phyloP scores from a whole-genome alignment of 106 monocot species.

The Phalaenopsis aphrodite region DNA sequence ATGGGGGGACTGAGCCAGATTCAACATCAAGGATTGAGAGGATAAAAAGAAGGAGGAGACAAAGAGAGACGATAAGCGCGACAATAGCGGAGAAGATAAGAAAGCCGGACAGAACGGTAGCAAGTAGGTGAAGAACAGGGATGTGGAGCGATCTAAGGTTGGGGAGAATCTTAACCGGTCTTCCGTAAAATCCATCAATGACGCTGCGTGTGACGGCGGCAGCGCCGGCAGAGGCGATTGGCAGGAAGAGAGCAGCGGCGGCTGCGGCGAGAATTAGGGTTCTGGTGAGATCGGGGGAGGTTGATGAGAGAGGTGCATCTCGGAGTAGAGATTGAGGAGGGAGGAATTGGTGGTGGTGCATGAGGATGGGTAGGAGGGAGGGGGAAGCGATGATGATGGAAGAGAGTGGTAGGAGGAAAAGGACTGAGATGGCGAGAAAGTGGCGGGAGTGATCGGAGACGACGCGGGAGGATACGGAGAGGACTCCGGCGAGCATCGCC shows the following conservation, averaged over 20 bases:
- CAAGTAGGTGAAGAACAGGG: slow-evolving; percentile 9
- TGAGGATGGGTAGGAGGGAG: slow-evolving; percentile 6
- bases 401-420: slow-evolving; percentile 12
- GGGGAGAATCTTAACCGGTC: slow-evolving; percentile 9
- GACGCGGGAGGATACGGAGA: slow-evolving; percentile 9
- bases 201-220: slow-evolving; percentile 9
- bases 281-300: background rate
- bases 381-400: slow-evolving; percentile 6
- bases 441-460: slow-evolving; percentile 16
- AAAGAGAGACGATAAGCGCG: slow-evolving; percentile 3
- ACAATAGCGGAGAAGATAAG: slow-evolving; percentile 5
- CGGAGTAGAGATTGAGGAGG: slow-evolving; percentile 6
- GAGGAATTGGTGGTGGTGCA: background rate
- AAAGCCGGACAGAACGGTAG: slow-evolving; percentile 4
- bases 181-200: slow-evolving; percentile 8
- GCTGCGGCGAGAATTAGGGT: slow-evolving; percentile 4
- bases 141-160: slow-evolving; percentile 4
- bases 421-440: slow-evolving; percentile 11
- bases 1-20: slow-evolving; percentile 4
- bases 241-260: background rate
- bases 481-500: slow-evolving; percentile 9
- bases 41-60: slow-evolving; percentile 11
- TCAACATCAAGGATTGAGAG: slow-evolving; percentile 5
- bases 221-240: background rate
- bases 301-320: too few species aligned